Percentiles rank a stretch among this genome's conserved stretches.
phyloP scores from a whole-genome alignment of 345 rosid species.

The Geranium brycei region DNA sequence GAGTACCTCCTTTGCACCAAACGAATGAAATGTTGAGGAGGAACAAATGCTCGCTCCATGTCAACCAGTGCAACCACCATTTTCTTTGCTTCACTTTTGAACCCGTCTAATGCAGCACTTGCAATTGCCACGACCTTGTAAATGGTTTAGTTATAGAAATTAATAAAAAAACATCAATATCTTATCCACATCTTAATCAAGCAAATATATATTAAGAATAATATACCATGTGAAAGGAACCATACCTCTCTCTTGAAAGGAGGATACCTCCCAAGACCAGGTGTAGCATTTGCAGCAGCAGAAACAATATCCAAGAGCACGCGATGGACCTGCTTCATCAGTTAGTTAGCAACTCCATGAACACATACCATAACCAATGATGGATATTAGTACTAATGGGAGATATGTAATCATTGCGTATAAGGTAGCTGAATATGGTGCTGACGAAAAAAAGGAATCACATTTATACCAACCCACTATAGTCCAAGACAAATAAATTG shows the following conservation, averaged over 20 bases:
- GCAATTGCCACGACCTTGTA: slow-evolving; percentile 36
- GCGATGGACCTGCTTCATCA: slow-evolving; percentile 26
- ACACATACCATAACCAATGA: background rate
- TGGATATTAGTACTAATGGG: background rate
- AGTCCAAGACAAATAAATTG: background rate
- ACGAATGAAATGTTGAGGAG: slow-evolving; percentile 47
- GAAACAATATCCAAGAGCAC: slow-evolving; percentile 37
- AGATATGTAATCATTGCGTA: background rate
- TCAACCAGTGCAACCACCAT: slow-evolving; percentile 49
- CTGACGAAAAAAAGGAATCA: background rate
- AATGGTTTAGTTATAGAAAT: background rate
- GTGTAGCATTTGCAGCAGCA: slow-evolving; percentile 37
- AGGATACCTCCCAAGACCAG: slow-evolving; percentile 49
- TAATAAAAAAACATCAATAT: background rate
- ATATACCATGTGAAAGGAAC: background rate
- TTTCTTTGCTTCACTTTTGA: slow-evolving; percentile 38
- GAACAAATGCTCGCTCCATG: slow-evolving; percentile 52
- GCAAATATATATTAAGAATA: background rate
- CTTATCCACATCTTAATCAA: background rate
- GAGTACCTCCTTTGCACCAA: slow-evolving; percentile 40
- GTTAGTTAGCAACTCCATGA: background rate
- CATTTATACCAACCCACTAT: background rate
- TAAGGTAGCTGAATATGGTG: background rate
- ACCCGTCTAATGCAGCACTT: slow-evolving; percentile 34
- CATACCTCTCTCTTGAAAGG: slow-evolving; percentile 44